Conservation (phyloP, 116 monocot species). For the Phalaenopsis hybrid region DNA sequence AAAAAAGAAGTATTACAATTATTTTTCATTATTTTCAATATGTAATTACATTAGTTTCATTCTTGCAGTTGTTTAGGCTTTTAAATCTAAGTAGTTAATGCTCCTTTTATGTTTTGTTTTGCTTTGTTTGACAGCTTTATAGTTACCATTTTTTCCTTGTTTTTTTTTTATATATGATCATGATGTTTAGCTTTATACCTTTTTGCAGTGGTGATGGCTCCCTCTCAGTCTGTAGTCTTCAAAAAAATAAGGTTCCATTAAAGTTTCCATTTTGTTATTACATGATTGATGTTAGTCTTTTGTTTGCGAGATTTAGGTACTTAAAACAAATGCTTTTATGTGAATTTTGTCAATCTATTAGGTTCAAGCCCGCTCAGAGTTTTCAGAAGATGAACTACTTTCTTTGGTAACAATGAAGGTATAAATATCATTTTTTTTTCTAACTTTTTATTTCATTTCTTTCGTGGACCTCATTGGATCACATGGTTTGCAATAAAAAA, state of each 20-base stretch:
- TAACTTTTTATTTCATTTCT: not conserved
- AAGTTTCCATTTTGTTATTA: not conserved
- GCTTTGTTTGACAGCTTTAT: not conserved
- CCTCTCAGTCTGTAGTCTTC: conserved; percentile 75
- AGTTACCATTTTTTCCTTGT: not conserved
- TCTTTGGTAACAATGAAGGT: conserved; percentile 92
- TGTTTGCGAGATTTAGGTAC: not conserved
- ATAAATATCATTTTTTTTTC: not conserved
- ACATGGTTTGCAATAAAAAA: not conserved
- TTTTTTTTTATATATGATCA: conserved; percentile 3
- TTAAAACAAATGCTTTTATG: conserved; percentile 3
- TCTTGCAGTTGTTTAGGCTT: not conserved
- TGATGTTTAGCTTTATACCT: not conserved
- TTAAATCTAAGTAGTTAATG: not conserved
- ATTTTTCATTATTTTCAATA: not conserved
- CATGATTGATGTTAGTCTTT: not conserved
- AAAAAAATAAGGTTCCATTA: conserved; percentile 64
- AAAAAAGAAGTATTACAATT: not conserved
- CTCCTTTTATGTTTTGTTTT: not conserved
- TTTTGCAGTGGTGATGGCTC: conserved; percentile 82
- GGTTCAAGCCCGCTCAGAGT: conserved; percentile 68
- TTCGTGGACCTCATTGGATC: not conserved
- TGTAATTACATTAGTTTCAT: not conserved
- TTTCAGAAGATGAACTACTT: conserved; percentile 87
- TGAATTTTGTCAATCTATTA: conserved; percentile 17